phyloP scores from a whole-genome alignment of 192 early-diverging fungal species.

The Coemansia sp. region DNA sequence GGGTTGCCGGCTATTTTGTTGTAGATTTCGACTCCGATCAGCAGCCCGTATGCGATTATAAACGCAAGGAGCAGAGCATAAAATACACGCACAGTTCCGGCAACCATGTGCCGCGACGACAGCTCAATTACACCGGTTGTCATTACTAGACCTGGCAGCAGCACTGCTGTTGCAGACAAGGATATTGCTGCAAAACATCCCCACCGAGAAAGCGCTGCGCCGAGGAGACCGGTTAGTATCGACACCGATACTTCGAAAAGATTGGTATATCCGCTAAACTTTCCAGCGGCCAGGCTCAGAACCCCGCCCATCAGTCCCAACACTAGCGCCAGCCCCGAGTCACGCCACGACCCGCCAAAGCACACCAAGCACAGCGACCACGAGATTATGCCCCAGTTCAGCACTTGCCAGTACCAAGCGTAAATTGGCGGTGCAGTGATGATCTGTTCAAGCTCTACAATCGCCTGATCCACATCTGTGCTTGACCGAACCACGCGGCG shows the following conservation, averaged over 20 bases:
- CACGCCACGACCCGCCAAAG: conserved; percentile 66
- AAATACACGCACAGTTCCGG: conserved; percentile 83
- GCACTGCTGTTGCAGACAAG: conserved; percentile 61
- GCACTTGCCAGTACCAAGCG: conserved; percentile 59
- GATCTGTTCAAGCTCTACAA: conserved; percentile 60
- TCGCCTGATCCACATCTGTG: conserved; percentile 58
- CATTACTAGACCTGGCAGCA: conserved; percentile 71
- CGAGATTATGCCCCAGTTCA: conserved; percentile 59
- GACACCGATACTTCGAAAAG: conserved; percentile 67
- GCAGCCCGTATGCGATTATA: conserved; percentile 69
- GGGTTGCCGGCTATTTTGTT: conserved; percentile 58
- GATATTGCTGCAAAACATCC: conserved; percentile 64
- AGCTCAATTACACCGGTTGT: conserved; percentile 85
- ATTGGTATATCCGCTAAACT: conserved; percentile 60
- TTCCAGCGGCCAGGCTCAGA: conserved; percentile 61
- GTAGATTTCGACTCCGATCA: conserved; percentile 62
- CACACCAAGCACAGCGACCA: conserved; percentile 64
- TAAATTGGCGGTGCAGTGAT: conserved; percentile 55
- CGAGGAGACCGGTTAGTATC: conserved; percentile 59
- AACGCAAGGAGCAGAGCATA: conserved; percentile 78
- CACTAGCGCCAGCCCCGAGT: conserved; percentile 59
- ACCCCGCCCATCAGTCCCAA: conserved; percentile 57
- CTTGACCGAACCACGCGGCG: conserved; percentile 60
- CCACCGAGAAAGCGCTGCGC: conserved; percentile 55
- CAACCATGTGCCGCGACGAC: conserved; percentile 81